phyloP scores from a whole-genome alignment of 495 filamentous ascomycete genomes.

The Podospora didyma region DNA sequence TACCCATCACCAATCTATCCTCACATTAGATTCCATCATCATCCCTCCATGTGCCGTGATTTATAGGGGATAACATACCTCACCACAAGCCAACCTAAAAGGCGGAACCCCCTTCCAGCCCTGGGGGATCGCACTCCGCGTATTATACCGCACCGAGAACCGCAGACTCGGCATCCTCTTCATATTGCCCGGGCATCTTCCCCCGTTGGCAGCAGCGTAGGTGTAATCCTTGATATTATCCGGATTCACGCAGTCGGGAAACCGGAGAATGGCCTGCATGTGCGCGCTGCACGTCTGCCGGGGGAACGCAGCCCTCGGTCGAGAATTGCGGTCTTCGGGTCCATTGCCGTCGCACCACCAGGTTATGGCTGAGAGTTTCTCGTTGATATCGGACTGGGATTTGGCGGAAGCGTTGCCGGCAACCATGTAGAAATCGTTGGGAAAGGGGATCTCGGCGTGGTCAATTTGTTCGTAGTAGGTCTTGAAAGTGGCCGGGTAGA shows the following conservation, averaged over 20 bases:
- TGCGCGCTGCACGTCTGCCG: conserved; percentile 31
- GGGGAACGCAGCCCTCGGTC: conserved; percentile 30
- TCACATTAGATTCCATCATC: too few relatives aligned
- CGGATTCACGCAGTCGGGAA: conserved; percentile 33
- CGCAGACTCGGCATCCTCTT: conserved; percentile 30
- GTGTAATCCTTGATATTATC: conserved; percentile 30
- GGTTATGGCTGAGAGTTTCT: conserved; percentile 29
- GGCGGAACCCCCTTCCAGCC: conserved; percentile 35
- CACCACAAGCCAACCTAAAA: conserved; percentile 30
- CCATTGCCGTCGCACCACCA: conserved; percentile 37
- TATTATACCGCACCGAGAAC: conserved; percentile 30
- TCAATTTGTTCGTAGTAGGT: conserved; percentile 66
- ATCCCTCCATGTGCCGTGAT: too few relatives aligned
- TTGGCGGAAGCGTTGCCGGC: conserved; percentile 33
- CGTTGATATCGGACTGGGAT: conserved; percentile 28
- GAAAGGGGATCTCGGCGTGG: conserved; percentile 77
- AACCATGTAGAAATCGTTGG: conserved; percentile 42
- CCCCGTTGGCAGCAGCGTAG: conserved; percentile 29
- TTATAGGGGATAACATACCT: conserved; percentile 16
- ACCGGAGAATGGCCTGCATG: conserved; percentile 32
- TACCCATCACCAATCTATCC: conserved; percentile 32
- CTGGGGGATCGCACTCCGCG: conserved; percentile 23
- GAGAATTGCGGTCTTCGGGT: conserved; percentile 29
- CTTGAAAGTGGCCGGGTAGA: conserved; percentile 37
- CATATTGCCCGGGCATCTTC: conserved; percentile 25